Conservation (phyloP, 306 rosid genomes). For the Fagus sylvatica region DNA sequence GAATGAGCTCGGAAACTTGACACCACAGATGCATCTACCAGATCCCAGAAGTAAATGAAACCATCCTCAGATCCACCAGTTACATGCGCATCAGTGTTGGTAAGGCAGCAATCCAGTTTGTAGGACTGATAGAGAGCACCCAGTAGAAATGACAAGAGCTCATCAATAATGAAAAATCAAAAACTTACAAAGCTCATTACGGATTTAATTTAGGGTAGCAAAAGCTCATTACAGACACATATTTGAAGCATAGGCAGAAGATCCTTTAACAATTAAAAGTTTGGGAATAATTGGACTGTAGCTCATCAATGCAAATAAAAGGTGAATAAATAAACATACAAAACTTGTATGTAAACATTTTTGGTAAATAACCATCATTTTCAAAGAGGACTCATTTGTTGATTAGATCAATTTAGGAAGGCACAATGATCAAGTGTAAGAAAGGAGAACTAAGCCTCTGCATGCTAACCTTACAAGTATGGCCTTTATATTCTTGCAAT, state of each 20-base stretch:
- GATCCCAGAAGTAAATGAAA: constrained; percentile 83
- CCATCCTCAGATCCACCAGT: constrained; percentile 95
- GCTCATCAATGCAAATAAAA: too few relatives aligned
- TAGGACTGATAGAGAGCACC: constrained; percentile 53
- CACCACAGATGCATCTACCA: constrained; percentile 82
- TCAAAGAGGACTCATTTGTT: too few relatives aligned
- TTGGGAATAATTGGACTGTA: too few relatives aligned
- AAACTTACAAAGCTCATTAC: neutral
- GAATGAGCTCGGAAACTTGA: constrained; percentile 79
- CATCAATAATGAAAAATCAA: constrained; percentile 5
- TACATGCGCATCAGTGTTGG: constrained; percentile 86
- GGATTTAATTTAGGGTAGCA: constrained; percentile 4
- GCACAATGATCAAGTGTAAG: too few relatives aligned
- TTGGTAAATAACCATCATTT: too few relatives aligned
- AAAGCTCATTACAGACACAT: neutral
- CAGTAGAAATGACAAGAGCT: constrained; percentile 24
- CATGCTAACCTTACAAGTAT: too few relatives aligned
- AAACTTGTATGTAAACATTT: too few relatives aligned
- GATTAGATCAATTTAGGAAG: too few relatives aligned
- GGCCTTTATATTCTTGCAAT: too few relatives aligned
- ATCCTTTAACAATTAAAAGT: too few relatives aligned
- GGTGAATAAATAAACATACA: too few relatives aligned
- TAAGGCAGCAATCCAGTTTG: constrained; percentile 93
- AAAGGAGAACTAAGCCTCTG: too few relatives aligned
- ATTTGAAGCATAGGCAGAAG: neutral